Evolutionary conservation across 768 basidiomycete species (phyloP), one percentile per base, ranked within the genome.

Genomic region (Hemileccinum impolitum): DNA sequence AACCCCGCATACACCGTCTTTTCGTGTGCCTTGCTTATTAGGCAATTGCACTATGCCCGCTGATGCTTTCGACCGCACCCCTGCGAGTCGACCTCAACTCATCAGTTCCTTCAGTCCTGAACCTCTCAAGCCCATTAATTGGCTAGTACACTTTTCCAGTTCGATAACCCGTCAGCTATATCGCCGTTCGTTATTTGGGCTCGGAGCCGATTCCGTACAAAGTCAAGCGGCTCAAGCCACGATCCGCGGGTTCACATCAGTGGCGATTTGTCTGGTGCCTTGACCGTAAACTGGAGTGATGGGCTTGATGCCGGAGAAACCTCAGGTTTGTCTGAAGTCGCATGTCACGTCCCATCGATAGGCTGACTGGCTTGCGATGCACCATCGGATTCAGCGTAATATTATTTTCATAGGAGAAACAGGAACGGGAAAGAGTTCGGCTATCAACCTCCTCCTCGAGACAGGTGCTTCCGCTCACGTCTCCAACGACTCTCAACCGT

Each of bases 351-450:
- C 23, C 9, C n/a, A 23, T 45, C 13, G 25, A 43, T 45, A 21
- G 23, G 28, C 43, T 46, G 28, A 63, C 35, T 46, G 28, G 60
- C 35, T 12, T 2, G 30, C 6, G 19, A 42, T 45, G 34, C 10
- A 23, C 15, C 18, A 26, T 45, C 39, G 11, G 2, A 38, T 28
- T 23, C 42, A 32, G 37, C 51, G 56, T 32, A 51, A 62, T 40
- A n/a, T 64, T 1, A 19, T 64, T 34, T 56, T 64, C 30, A 45
- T 62, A 12, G 63, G 63, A 26, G 57, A 67, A 45, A 52, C 39
- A 0, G 63, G 65, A 23, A 15, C 40, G 8, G 63, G 63, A 13
- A 64, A 67, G 54, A 64, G 63, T 44, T 65, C 63, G 17, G 37
- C 21, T 6, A 67, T 64, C 45, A 64, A 64, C 39, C 56, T 61